Conservation (phyloP, 345 rosid genomes). For the Theobroma cacao region DNA sequence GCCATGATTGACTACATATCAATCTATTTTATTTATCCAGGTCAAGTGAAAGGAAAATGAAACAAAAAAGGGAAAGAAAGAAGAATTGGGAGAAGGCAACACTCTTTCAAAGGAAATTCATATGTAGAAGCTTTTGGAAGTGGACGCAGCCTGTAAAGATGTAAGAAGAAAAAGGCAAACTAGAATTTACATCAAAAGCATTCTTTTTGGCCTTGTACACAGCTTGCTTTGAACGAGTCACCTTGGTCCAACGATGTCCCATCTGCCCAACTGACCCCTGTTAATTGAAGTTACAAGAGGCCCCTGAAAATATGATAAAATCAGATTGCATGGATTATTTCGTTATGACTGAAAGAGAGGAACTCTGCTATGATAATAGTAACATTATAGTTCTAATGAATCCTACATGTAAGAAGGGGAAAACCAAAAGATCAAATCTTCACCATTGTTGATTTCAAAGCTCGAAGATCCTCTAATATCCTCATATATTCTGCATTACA, state of each 20-base stretch:
- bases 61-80: not conserved
- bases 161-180: not conserved
- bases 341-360: not conserved
- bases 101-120: not conserved
- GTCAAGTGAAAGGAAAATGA: not conserved
- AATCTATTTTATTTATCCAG: not conserved
- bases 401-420: not conserved
- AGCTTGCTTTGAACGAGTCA: slow-evolving; percentile 17
- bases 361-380: not conserved
- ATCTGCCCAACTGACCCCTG: slow-evolving; percentile 23
- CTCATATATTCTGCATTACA: not conserved
- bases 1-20: too few relatives aligned
- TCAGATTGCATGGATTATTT: not conserved
- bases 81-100: not conserved
- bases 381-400: not conserved
- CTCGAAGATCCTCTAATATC: not conserved
- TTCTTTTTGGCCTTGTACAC: not conserved
- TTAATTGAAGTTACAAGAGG: slow-evolving; percentile 24
- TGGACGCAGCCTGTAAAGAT: not conserved
- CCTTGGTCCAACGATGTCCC: slow-evolving; percentile 46
- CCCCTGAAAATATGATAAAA: slow-evolving; percentile 14
- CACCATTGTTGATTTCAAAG: slow-evolving; percentile 2
- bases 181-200: not conserved
- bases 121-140: not conserved
- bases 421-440: slow-evolving; percentile 18